phyloP scores from a whole-genome alignment of 2,329 filamentous ascomycete species.

The Pseudocercospora eumusae region DNA sequence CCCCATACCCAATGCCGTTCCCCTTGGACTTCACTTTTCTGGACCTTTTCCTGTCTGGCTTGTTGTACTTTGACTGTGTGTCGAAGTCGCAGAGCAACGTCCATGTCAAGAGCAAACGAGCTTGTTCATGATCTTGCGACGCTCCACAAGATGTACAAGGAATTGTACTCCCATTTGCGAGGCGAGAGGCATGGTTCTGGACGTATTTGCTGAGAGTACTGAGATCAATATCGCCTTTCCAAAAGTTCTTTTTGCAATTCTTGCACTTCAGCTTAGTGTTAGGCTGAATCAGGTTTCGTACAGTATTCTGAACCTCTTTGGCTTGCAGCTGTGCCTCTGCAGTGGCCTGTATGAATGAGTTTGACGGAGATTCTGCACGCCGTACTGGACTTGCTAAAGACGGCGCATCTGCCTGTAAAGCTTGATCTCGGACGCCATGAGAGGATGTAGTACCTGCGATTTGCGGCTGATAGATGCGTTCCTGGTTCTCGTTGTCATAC shows the following conservation, averaged over 20 bases:
- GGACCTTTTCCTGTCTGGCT: constrained; percentile 16
- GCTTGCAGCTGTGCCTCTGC: neutral
- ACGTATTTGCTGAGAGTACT: neutral
- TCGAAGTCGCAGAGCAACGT: constrained; percentile 44
- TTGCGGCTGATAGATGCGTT: neutral
- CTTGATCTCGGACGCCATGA: neutral
- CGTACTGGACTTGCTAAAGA: neutral
- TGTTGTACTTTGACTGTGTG: constrained; percentile 22
- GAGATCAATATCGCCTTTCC: constrained; percentile 6
- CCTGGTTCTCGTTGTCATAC: constrained; percentile 7
- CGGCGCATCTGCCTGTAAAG: neutral
- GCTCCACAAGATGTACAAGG: constrained; percentile 3
- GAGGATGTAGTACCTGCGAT: neutral
- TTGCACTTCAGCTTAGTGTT: constrained; percentile 6
- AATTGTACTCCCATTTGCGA: neutral
- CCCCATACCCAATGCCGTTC: constrained; percentile 16
- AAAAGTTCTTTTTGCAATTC: constrained; percentile 10
- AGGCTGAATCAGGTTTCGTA: neutral
- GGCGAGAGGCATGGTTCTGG: neutral
- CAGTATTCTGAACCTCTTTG: neutral
- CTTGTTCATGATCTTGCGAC: neutral
- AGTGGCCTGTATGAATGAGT: neutral
- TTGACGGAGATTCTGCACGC: neutral
- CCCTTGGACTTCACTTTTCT: neutral
- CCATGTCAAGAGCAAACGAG: constrained; percentile 42